Evolutionary conservation across 2,329 filamentous ascomycete species (phyloP), one percentile per base, ranked within the genome.

Genomic region (Penicillium sp.): DNA sequence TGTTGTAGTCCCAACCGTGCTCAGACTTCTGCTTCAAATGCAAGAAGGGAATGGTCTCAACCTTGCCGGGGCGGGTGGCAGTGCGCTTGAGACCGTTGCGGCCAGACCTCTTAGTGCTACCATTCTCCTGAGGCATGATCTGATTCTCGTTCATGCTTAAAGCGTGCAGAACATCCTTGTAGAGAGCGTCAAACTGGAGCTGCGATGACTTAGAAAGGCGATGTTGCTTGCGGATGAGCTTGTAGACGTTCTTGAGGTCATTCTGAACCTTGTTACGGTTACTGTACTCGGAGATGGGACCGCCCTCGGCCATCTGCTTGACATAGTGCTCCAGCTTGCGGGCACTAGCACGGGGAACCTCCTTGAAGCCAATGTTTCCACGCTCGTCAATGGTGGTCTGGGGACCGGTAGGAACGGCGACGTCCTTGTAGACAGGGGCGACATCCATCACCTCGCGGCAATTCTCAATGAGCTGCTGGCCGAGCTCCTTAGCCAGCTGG

Each of bases 271-370:
- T 99, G 60, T 92, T 94, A 41, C 94, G 87, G 78, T 96, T 97
- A 70, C 93, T 94, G 71, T 99, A 99, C 74, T 99, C 94, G 28
- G 93, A 96, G 65, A 99, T 95, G 76, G 96, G 97, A 69, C 94
- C 94, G 58, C 94, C 94, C 64, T 96, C 92, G 9, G 93, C 93
- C 94, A 99, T 97, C 73, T 97, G 91, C 69, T 90, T 90, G 45
- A 99, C 94, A 67, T 99, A 99, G 74, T 97, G 93, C 77, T 99
- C 94, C 42, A 99, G 84, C 78, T 99, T 99, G 65, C 94, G 88
- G 71, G 93, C 94, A 70, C 90, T 95, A 31, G 89, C 81, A 49
- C 94, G 85, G 49, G 92, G 89, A 7, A 88, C 83, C 74, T 99
- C 94, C 68, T 92, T 82, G 70, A 96, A 99, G 67, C 89, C 88